phyloP scores from a whole-genome alignment of 1,139 yeast genomes.

The Saccharomyces hybrid region DNA sequence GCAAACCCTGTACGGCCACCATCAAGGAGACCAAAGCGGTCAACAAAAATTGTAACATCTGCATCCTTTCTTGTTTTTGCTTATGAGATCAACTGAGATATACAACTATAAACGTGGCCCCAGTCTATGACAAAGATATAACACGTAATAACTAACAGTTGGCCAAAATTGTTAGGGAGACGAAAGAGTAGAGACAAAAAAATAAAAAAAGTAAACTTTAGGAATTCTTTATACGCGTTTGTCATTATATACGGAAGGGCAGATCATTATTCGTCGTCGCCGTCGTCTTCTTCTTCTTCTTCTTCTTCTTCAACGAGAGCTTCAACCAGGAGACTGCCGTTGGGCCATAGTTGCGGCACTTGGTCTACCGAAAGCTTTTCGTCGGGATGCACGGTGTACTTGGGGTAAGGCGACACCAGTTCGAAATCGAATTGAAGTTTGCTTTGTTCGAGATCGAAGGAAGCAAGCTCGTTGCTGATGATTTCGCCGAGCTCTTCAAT shows the following conservation, averaged over 20 bases:
- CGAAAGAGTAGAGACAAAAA: background rate
- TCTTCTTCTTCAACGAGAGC: constrained; percentile 32
- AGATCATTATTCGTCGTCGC: constrained; percentile 11
- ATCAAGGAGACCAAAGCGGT: background rate
- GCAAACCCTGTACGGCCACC: constrained; percentile 14
- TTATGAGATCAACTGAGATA: background rate
- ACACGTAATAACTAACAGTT: background rate
- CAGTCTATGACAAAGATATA: background rate
- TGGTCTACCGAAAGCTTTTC: constrained; percentile 32
- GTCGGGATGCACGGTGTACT: constrained; percentile 37
- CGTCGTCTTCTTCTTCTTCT: constrained; percentile 24
- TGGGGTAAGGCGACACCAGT: constrained; percentile 52
- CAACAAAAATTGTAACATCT: background rate
- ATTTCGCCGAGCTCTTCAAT: background rate
- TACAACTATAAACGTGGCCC: background rate
- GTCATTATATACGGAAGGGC: background rate
- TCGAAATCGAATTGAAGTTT: constrained; percentile 40
- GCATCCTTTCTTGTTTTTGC: background rate
- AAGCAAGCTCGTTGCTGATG: constrained; percentile 17
- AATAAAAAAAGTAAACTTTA: background rate
- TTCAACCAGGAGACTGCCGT: constrained; percentile 53
- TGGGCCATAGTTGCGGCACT: constrained; percentile 49
- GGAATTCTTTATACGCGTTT: background rate
- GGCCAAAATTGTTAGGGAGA: background rate
- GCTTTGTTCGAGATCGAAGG: constrained; percentile 28